Percentiles rank a stretch among this genome's conserved stretches.
These are phyloP conservation scores for Tolypocladium nubicola DNA, from an alignment of 2,329 filamentous ascomycete species.

Conservation along the genomic window DNA sequence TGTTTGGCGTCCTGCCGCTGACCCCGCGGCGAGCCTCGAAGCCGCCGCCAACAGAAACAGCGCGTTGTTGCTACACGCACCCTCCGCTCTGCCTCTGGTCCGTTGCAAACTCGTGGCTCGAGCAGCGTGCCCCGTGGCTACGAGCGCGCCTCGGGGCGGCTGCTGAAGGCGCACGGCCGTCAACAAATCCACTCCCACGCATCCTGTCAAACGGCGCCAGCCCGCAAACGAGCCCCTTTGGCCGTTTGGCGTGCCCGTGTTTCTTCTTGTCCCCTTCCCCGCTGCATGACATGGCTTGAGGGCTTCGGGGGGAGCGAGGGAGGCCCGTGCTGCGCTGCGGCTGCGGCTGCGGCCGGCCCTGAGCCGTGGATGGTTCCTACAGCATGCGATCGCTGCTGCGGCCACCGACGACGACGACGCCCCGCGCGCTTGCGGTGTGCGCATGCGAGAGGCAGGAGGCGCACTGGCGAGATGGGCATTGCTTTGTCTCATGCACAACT, in stretches of 20 bases:
- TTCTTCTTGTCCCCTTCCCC: not conserved
- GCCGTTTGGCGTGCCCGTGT: not conserved
- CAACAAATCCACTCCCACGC: not conserved
- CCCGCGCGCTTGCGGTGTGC: not conserved
- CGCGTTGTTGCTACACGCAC: not conserved
- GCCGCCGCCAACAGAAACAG: not conserved
- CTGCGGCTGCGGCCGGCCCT: not conserved
- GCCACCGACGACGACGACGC: not conserved
- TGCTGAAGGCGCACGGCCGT: not conserved
- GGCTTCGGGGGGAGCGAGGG: not conserved
- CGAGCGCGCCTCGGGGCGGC: not conserved
- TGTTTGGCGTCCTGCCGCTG: too few species aligned
- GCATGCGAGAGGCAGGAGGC: not conserved
- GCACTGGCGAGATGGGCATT: not conserved
- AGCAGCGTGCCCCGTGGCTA: not conserved
- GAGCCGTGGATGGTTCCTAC: not conserved
- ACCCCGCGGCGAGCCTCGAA: too few species aligned
- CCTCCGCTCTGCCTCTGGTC: not conserved
- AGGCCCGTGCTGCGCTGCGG: not conserved
- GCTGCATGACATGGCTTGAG: not conserved
- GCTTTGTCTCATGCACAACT: not conserved
- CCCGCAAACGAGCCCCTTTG: not conserved
- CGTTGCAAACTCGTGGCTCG: not conserved
- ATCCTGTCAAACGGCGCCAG: not conserved
- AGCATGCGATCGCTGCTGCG: not conserved